Percentiles rank a stretch among this genome's conserved stretches.
Conservation (phyloP, 768 basidiomycete genomes). For the Pulveroboletus sp. region DNA sequence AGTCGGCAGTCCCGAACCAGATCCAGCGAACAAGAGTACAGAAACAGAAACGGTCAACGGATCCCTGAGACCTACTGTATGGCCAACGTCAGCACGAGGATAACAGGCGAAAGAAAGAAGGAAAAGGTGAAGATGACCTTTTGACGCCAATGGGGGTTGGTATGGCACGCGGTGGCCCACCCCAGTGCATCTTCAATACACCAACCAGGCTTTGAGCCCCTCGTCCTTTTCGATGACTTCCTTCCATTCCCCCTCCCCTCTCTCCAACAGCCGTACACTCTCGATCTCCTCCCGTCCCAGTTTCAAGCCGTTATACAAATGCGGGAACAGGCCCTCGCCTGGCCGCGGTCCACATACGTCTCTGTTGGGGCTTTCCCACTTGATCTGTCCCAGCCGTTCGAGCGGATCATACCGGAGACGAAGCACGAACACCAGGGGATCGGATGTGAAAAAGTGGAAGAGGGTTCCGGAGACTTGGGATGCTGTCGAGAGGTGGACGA, state of each 20-base stretch:
- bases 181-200: constrained; percentile 23
- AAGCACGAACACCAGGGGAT: constrained; percentile 39
- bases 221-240: constrained; percentile 17
- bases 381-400: constrained; percentile 30
- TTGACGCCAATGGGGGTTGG: too few species aligned
- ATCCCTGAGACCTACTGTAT: too few species aligned
- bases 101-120: too few species aligned
- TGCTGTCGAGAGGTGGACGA: constrained; percentile 54
- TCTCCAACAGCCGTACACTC: constrained; percentile 30
- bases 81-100: too few species aligned
- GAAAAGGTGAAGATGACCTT: too few species aligned
- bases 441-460: constrained; percentile 40
- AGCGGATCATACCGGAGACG: constrained; percentile 40
- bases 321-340: constrained; percentile 47
- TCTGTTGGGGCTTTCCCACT: constrained; percentile 47
- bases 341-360: constrained; percentile 39
- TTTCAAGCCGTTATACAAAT: constrained; percentile 44
- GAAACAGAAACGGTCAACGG: too few species aligned
- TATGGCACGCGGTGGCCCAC: too few species aligned
- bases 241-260: constrained; percentile 29
- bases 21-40: too few species aligned
- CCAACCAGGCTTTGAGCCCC: constrained; percentile 28
- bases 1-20: too few species aligned
- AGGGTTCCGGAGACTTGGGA: constrained; percentile 46
- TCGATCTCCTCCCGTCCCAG: constrained; percentile 46